phyloP scores from a whole-genome alignment of 2,329 filamentous ascomycete species.

The Cladophialophora bantiana region DNA sequence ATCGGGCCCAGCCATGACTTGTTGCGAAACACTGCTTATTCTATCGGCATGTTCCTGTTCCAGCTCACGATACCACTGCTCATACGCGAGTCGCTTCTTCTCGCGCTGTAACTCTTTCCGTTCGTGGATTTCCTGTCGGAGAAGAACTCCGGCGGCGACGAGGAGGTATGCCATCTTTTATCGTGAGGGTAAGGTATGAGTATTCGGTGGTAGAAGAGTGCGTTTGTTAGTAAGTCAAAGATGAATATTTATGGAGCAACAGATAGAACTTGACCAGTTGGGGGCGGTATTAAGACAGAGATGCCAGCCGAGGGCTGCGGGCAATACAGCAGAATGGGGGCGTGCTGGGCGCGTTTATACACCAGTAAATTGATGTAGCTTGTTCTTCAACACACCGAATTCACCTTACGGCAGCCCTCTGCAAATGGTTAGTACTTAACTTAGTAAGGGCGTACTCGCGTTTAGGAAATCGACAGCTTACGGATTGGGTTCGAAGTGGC shows the following conservation, averaged over 20 bases:
- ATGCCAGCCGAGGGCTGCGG: not conserved
- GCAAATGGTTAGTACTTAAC: not conserved
- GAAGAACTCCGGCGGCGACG: slow-evolving; percentile 30
- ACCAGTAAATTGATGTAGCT: not conserved
- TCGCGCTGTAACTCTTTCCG: slow-evolving; percentile 28
- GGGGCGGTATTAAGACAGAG: not conserved
- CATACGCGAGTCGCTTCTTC: slow-evolving; percentile 25
- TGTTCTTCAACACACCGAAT: not conserved
- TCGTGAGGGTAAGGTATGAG: not conserved
- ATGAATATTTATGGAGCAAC: not conserved
- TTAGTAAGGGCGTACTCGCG: not conserved
- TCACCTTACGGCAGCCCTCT: not conserved
- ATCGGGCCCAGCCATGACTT: not conserved
- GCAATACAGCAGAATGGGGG: not conserved
- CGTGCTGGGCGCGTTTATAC: not conserved
- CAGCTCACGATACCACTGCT: slow-evolving; percentile 26
- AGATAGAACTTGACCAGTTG: not conserved
- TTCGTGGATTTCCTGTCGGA: slow-evolving; percentile 25
- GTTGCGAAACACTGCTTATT: not conserved
- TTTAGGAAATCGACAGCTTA: not conserved
- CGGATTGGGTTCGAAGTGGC: not conserved
- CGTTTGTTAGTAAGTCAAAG: not conserved
- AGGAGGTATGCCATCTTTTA: slow-evolving; percentile 47
- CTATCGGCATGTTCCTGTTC: slow-evolving; percentile 20
- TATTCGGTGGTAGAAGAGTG: not conserved